A percentile compares a stretch with the other conserved stretches of the same genome.
phyloP scores from a whole-genome alignment of 192 early-diverging fungal genomes.

The Jimgerdemannia flammicorona region DNA sequence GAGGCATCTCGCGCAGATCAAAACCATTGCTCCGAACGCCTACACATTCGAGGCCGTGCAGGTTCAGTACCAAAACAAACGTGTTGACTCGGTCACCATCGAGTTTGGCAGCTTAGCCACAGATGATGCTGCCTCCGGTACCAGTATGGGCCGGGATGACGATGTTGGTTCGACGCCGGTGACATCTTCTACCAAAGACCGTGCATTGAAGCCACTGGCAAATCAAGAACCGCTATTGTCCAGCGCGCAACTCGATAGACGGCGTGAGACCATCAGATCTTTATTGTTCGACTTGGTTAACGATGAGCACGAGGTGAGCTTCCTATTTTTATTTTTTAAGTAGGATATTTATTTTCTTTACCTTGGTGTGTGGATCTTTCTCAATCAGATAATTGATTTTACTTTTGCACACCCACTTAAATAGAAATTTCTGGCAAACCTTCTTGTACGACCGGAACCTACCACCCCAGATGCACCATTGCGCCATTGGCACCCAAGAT shows the following conservation, averaged over 20 bases:
- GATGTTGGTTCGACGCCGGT: background rate
- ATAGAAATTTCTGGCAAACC: background rate
- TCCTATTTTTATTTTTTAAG: background rate
- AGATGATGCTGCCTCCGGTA: background rate
- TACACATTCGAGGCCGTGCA: conserved; percentile 6
- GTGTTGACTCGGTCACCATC: conserved; percentile 7
- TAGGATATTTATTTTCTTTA: background rate
- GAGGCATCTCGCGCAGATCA: conserved; percentile 12
- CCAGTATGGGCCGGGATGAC: no score
- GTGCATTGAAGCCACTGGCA: background rate
- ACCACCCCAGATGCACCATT: background rate
- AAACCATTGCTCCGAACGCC: conserved; percentile 3
- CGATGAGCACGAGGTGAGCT: conserved; percentile 5
- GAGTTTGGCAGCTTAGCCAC: background rate
- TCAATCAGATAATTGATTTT: background rate
- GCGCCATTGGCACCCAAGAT: conserved; percentile 10
- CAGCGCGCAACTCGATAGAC: conserved; percentile 4
- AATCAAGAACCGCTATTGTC: background rate
- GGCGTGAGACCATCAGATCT: conserved; percentile 1
- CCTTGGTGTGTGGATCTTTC: background rate
- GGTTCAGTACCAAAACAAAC: conserved; percentile 3
- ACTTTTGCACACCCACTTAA: background rate
- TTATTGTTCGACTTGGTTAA: conserved; percentile 5
- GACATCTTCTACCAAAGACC: background rate
- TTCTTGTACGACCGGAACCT: background rate